Evolutionary conservation across 108 stramenopile species (phyloP).

Genomic region (Asterionellopsis glacialis): DNA sequence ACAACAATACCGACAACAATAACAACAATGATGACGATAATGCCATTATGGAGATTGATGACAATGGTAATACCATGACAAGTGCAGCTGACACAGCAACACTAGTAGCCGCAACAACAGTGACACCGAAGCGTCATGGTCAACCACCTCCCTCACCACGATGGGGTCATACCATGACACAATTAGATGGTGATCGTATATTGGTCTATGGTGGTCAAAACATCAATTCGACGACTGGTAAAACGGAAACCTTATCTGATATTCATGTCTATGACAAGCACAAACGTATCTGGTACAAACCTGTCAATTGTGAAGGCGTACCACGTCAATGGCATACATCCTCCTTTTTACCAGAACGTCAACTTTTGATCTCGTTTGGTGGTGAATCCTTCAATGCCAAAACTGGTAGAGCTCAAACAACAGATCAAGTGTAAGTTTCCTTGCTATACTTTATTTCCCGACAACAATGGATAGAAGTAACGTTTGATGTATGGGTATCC

Average conservation of each 20-base stretch:
- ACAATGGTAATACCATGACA: not conserved
- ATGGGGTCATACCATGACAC: slow-evolving; percentile 81
- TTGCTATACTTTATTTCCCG: too few species aligned
- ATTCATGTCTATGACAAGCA: slow-evolving; percentile 36
- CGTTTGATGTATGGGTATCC: too few species aligned
- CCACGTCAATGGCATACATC: slow-evolving; percentile 76
- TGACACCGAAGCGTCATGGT: not conserved
- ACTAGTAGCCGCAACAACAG: not conserved
- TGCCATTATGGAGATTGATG: not conserved
- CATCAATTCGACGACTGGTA: slow-evolving; percentile 21
- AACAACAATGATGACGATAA: not conserved
- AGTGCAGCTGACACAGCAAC: not conserved
- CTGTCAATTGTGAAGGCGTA: slow-evolving; percentile 57
- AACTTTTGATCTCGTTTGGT: slow-evolving; percentile 74
- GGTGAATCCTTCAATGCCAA: slow-evolving; percentile 53
- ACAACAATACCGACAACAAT: not conserved
- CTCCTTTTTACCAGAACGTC: slow-evolving; percentile 69
- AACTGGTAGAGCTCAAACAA: slow-evolving; percentile 35
- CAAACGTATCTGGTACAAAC: slow-evolving; percentile 37
- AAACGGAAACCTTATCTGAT: slow-evolving; percentile 29
- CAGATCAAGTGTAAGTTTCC: slow-evolving; percentile 33
- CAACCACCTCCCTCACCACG: slow-evolving; percentile 45
- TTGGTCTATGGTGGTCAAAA: slow-evolving; percentile 82
- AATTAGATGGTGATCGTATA: slow-evolving; percentile 56
- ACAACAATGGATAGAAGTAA: too few species aligned